A percentile compares a stretch with the other conserved stretches of the same genome.
Evolutionary conservation across 179 eudicot species (phyloP).

Genomic region (Gypsophila paniculata): DNA sequence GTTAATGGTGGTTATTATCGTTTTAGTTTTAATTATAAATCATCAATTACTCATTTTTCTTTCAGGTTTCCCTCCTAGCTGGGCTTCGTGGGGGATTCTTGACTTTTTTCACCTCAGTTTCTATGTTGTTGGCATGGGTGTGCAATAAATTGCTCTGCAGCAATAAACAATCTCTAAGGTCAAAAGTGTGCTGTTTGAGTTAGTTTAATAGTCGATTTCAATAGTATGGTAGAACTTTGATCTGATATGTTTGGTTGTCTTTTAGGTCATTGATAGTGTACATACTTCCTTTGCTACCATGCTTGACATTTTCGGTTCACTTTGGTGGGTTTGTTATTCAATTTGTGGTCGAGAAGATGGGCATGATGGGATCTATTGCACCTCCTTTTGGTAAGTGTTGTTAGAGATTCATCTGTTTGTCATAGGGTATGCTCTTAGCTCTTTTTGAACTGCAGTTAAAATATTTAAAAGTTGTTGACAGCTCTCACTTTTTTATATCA

Average conservation of each 20-base stretch:
- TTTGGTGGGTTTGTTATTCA: slow-evolving; percentile 69
- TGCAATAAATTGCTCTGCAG: slow-evolving; percentile 37
- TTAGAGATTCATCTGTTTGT: neutral
- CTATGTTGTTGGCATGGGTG: slow-evolving; percentile 77
- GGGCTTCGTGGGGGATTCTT: slow-evolving; percentile 84
- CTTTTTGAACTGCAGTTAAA: neutral
- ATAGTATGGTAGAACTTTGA: slow-evolving; percentile 2
- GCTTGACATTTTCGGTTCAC: slow-evolving; percentile 57
- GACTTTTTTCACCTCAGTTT: slow-evolving; percentile 56
- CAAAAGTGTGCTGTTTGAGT: slow-evolving; percentile 4
- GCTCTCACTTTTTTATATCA: too few relatives aligned
- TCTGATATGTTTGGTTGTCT: slow-evolving; percentile 24
- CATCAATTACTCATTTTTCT: slow-evolving; percentile 11
- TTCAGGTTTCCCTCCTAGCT: slow-evolving; percentile 67
- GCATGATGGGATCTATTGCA: slow-evolving; percentile 91
- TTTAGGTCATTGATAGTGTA: slow-evolving; percentile 68
- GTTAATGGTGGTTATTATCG: slow-evolving; percentile 8
- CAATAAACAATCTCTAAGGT: slow-evolving; percentile 62
- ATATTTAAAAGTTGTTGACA: too few relatives aligned
- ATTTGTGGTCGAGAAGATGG: slow-evolving; percentile 92
- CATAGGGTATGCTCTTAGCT: neutral
- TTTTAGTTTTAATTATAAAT: slow-evolving; percentile 6
- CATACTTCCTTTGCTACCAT: slow-evolving; percentile 64
- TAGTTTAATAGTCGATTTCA: neutral
- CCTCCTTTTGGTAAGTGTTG: slow-evolving; percentile 85